Percentiles rank a stretch among this genome's conserved stretches.
phyloP scores from a whole-genome alignment of 2,329 filamentous ascomycete genomes.

The Eutypa lata region DNA sequence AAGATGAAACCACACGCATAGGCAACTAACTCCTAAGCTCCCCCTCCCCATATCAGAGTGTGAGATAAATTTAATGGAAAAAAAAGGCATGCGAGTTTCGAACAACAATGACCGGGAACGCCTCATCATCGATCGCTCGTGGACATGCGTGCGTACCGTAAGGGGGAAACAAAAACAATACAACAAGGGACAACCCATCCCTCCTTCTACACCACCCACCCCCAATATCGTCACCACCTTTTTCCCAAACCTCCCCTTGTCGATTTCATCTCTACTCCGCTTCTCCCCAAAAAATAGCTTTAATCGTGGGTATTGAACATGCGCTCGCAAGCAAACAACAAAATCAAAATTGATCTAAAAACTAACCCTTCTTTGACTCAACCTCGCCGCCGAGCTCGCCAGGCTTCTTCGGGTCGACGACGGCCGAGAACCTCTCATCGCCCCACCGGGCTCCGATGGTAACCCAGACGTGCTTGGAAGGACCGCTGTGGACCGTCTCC shows the following conservation, averaged over 20 bases:
- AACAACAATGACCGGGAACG: not conserved
- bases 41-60: not conserved
- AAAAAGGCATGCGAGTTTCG: not conserved
- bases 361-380: slow-evolving; percentile 33
- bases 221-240: not conserved
- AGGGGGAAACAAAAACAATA: too few relatives aligned
- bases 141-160: too few relatives aligned
- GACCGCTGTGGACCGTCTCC: slow-evolving; percentile 50
- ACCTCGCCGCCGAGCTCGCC: slow-evolving; percentile 53
- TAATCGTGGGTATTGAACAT: too few relatives aligned
- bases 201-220: too few relatives aligned
- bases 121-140: not conserved
- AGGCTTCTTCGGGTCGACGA: slow-evolving; percentile 53
- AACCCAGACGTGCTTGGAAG: slow-evolving; percentile 66
- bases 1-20: not conserved
- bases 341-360: too few relatives aligned
- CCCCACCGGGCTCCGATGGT: slow-evolving; percentile 63
- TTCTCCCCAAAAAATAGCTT: too few relatives aligned
- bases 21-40: not conserved
- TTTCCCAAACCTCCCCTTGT: not conserved
- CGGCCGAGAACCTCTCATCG: slow-evolving; percentile 52
- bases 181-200: too few relatives aligned
- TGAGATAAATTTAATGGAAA: not conserved
- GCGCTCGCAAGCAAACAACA: too few relatives aligned
- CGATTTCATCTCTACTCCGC: too few relatives aligned